Conservation (phyloP, 306 rosid genomes). For the Gillenia trifoliata region DNA sequence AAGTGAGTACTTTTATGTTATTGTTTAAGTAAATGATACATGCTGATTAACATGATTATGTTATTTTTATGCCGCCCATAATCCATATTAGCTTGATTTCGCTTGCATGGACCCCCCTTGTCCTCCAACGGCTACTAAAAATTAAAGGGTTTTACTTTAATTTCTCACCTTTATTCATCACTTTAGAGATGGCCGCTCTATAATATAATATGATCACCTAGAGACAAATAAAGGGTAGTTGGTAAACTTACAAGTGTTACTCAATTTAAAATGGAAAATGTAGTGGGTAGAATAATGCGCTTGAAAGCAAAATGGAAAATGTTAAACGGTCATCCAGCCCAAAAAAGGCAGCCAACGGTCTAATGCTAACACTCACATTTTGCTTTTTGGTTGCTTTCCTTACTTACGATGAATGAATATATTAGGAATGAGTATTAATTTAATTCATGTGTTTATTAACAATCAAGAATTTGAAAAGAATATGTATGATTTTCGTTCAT, state of each 20-base stretch:
- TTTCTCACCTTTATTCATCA: neutral
- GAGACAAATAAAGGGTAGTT: neutral
- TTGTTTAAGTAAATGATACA: neutral
- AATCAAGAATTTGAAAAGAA: no score
- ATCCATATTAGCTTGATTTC: conserved; percentile 27
- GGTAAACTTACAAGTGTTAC: neutral
- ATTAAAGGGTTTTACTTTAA: neutral
- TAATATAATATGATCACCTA: neutral
- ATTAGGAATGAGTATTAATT: no score
- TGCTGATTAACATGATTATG: conserved; percentile 10
- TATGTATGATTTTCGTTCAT: neutral
- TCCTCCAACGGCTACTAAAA: conserved; percentile 42
- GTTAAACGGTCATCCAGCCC: neutral
- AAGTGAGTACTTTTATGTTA: neutral
- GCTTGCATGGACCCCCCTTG: conserved; percentile 62
- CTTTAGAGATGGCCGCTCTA: neutral
- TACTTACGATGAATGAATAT: neutral
- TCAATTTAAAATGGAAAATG: neutral
- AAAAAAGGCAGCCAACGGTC: neutral
- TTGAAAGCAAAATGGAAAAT: neutral
- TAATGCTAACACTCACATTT: neutral
- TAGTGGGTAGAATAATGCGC: neutral
- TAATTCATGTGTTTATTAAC: neutral
- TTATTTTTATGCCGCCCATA: conserved; percentile 53
- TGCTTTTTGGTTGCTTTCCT: conserved; percentile 2